Evolutionary conservation across 2,329 filamentous ascomycete genomes (phyloP).

Genomic region (Exophiala spinifera): DNA sequence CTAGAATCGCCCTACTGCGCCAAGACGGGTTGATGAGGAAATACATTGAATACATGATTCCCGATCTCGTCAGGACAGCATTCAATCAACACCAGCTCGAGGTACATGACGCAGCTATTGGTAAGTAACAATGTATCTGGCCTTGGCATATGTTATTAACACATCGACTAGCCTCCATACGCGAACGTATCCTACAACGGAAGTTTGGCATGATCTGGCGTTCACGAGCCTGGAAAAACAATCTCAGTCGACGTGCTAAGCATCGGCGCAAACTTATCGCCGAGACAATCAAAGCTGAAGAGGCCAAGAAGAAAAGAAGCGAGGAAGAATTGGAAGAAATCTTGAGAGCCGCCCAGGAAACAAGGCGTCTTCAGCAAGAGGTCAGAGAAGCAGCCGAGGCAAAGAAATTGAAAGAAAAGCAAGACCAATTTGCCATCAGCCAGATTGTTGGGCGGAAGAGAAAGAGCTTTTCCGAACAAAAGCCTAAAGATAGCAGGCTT

Average conservation of each 20-base stretch:
- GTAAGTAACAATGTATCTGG: constrained; percentile 12
- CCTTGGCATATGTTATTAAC: background rate
- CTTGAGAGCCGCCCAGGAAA: constrained; percentile 22
- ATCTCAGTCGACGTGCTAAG: constrained; percentile 35
- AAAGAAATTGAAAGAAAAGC: constrained; percentile 2
- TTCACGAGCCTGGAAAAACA: constrained; percentile 35
- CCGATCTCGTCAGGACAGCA: constrained; percentile 16
- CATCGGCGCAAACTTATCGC: constrained; percentile 36
- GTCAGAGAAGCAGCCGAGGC: constrained; percentile 13
- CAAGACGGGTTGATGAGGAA: constrained; percentile 22
- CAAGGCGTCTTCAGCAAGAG: constrained; percentile 22
- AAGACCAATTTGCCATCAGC: constrained; percentile 1
- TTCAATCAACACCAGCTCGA: constrained; percentile 20
- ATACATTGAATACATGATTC: constrained; percentile 23
- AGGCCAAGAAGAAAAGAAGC: constrained; percentile 22
- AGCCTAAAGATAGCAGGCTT: constrained; percentile 77
- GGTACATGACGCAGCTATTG: constrained; percentile 14
- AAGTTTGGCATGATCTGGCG: constrained; percentile 41
- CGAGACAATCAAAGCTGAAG: constrained; percentile 24
- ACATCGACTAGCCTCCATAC: constrained; percentile 30
- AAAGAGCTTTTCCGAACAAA: constrained; percentile 61
- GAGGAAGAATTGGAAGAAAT: constrained; percentile 28
- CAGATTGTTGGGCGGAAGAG: constrained; percentile 27
- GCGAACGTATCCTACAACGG: constrained; percentile 32
- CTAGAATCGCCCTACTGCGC: constrained; percentile 19